Conservation (phyloP, 2,329 filamentous ascomycete genomes). For the Cercospora citrullina region DNA sequence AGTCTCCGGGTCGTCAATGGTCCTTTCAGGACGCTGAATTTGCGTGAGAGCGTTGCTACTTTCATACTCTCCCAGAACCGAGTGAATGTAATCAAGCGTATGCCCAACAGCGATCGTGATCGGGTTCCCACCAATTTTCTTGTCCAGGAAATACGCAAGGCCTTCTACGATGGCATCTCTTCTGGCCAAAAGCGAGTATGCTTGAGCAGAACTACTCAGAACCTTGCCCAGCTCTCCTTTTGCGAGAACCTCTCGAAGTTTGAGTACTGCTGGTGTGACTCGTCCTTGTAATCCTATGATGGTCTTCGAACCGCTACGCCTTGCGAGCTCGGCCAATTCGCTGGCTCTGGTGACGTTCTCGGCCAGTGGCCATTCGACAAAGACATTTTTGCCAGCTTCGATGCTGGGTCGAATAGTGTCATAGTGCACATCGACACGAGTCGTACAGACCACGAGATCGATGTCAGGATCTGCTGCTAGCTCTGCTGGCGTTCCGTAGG, state of each 20-base stretch:
- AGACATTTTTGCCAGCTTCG: slow-evolving; percentile 49
- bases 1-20: slow-evolving; percentile 17
- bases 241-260: slow-evolving; percentile 47
- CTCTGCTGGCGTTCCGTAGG: slow-evolving; percentile 47
- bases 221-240: slow-evolving; percentile 49
- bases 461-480: slow-evolving; percentile 51
- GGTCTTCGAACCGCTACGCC: slow-evolving; percentile 45
- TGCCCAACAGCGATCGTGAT: slow-evolving; percentile 31
- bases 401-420: slow-evolving; percentile 43
- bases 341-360: slow-evolving; percentile 50
- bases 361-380: slow-evolving; percentile 44
- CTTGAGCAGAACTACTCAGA: slow-evolving; percentile 26
- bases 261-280: slow-evolving; percentile 43
- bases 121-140: slow-evolving; percentile 30
- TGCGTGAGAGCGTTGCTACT: slow-evolving; percentile 25
- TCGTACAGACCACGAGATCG: slow-evolving; percentile 51
- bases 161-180: slow-evolving; percentile 26
- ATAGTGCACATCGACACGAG: slow-evolving; percentile 49
- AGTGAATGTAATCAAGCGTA: slow-evolving; percentile 32
- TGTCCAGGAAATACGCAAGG: slow-evolving; percentile 30
- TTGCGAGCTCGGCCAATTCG: slow-evolving; percentile 47
- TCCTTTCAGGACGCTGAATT: slow-evolving; percentile 26
- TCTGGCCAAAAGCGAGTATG: slow-evolving; percentile 8
- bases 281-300: slow-evolving; percentile 53
- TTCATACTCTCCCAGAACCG: slow-evolving; percentile 29